A percentile compares a stretch with the other conserved stretches of the same genome.
Conservation (phyloP, 352 stramenopile species). For the Plasmopara halstedii region DNA sequence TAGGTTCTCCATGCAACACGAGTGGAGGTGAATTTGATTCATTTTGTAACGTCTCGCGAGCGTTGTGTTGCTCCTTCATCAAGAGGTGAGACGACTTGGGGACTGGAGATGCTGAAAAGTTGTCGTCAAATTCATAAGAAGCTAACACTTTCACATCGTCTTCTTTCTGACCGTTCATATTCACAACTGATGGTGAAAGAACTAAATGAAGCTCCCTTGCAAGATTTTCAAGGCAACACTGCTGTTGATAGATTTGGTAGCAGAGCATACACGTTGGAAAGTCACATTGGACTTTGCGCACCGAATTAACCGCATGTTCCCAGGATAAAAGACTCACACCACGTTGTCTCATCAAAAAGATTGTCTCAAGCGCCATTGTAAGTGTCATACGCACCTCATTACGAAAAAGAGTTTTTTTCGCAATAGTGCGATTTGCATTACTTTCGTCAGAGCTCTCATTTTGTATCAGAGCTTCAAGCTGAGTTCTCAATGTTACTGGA, state of each 20-base stretch:
- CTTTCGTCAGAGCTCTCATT: conserved; percentile 12
- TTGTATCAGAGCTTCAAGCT: conserved; percentile 33
- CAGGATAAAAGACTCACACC: conserved; percentile 41
- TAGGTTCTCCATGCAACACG: conserved; percentile 8
- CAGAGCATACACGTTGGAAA: conserved; percentile 68
- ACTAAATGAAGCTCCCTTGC: conserved; percentile 31
- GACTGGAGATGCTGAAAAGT: too few relatives aligned
- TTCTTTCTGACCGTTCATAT: conserved; percentile 1
- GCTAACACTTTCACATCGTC: background rate
- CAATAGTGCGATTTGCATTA: conserved; percentile 1
- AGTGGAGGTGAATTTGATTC: conserved; percentile 18
- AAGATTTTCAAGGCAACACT: conserved; percentile 40
- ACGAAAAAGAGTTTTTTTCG: conserved; percentile 17
- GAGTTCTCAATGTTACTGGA: conserved; percentile 23
- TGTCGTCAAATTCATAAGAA: too few relatives aligned
- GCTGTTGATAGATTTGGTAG: conserved; percentile 71
- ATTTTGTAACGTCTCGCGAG: too few relatives aligned
- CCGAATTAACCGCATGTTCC: conserved; percentile 44
- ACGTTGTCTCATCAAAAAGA: conserved; percentile 59
- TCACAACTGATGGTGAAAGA: conserved; percentile 3
- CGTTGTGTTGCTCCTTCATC: too few relatives aligned
- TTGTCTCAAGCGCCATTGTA: conserved; percentile 67
- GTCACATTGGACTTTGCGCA: conserved; percentile 35
- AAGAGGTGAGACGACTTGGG: too few relatives aligned
- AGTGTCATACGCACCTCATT: conserved; percentile 68